A percentile compares a stretch with the other conserved stretches of the same genome.
phyloP scores from a whole-genome alignment of 306 rosid species.

The Cucumis sativus region Cucumber_9930_V3 NC_026655.2:24679501-24680000 shows the following conservation, averaged over 20 bases:
- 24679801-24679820: slow-evolving; percentile 22
- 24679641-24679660: not conserved
- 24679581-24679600: not conserved
- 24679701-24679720: not conserved
- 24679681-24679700: not conserved
- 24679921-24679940: slow-evolving; percentile 18
- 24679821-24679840: slow-evolving; percentile 21
- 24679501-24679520: not conserved
- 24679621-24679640: not conserved
- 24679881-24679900: slow-evolving; percentile 15
- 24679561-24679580: not conserved
- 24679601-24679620: not conserved
- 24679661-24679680: not conserved
- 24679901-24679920: slow-evolving; percentile 26
- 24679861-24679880: slow-evolving; percentile 17
- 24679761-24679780: slow-evolving; percentile 18
- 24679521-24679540: not conserved
- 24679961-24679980: slow-evolving; percentile 13
- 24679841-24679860: slow-evolving; percentile 23
- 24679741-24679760: slow-evolving; percentile 8
- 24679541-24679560: not conserved
- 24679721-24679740: not conserved
- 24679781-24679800: slow-evolving; percentile 1
- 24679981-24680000: slow-evolving; percentile 15
- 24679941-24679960: slow-evolving; percentile 12